Conservation (phyloP, 1,284 basidiomycete species). For the Marasmius sp. region DNA sequence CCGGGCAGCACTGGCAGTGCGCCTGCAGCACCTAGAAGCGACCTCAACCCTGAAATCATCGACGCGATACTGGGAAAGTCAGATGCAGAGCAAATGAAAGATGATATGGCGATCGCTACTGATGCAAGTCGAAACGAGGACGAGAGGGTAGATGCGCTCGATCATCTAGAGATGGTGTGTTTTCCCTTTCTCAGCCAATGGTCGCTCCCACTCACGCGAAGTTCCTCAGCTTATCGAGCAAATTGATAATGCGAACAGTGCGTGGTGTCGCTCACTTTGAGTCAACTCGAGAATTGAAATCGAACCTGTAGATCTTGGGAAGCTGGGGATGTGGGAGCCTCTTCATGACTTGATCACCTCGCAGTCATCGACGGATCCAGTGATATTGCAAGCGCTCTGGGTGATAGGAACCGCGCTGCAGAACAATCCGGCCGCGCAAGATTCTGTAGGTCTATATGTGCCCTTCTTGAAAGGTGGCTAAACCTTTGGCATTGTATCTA, state of each 20-base stretch:
- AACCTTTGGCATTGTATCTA: slow-evolving; percentile 28
- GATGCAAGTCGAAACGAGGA: slow-evolving; percentile 64
- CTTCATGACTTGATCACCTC: slow-evolving; percentile 69
- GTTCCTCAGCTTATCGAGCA: slow-evolving; percentile 77
- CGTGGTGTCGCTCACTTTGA: slow-evolving; percentile 17
- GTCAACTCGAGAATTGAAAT: background rate
- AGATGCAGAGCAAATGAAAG: slow-evolving; percentile 86
- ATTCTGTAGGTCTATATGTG: slow-evolving; percentile 56
- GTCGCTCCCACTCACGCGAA: background rate
- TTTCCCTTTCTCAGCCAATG: background rate
- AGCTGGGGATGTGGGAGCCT: slow-evolving; percentile 85
- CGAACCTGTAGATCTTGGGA: slow-evolving; percentile 65
- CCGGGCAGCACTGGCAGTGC: slow-evolving; percentile 23
- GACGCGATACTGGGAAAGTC: slow-evolving; percentile 86
- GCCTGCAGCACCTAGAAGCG: slow-evolving; percentile 35
- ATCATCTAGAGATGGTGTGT: slow-evolving; percentile 93
- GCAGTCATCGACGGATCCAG: slow-evolving; percentile 51
- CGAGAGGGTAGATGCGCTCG: slow-evolving; percentile 77
- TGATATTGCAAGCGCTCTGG: slow-evolving; percentile 84
- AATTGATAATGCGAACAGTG: slow-evolving; percentile 95
- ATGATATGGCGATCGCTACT: slow-evolving; percentile 74
- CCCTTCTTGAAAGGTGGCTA: background rate
- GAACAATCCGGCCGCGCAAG: slow-evolving; percentile 92
- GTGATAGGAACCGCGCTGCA: slow-evolving; percentile 93
- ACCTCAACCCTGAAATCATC: slow-evolving; percentile 78